Evolutionary conservation across 805 yeast genomes (phyloP).

Genomic region (Spathaspora gorwiae): DNA sequence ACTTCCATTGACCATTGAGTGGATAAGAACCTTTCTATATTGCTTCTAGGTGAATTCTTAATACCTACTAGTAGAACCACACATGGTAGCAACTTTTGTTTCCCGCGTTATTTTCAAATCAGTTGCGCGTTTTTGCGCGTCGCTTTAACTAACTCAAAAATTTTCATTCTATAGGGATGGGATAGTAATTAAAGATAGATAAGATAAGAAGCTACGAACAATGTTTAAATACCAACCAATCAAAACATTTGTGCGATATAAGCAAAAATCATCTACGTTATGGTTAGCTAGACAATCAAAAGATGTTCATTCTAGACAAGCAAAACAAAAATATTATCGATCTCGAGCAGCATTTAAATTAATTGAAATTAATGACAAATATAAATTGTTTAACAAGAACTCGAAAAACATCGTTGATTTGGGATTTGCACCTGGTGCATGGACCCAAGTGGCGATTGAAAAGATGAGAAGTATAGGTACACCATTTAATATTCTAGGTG

Average conservation of each 20-base stretch:
- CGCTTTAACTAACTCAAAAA: too few relatives aligned
- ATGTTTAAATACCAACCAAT: background rate
- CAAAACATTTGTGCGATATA: constrained; percentile 1
- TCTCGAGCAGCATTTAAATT: constrained; percentile 93
- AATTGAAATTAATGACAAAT: constrained; percentile 66
- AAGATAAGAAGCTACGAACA: too few relatives aligned
- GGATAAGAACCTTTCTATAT: too few relatives aligned
- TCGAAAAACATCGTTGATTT: constrained; percentile 71
- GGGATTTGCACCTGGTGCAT: constrained; percentile 93
- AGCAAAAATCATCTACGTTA: constrained; percentile 4
- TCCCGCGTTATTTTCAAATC: too few relatives aligned
- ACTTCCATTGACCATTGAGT: too few relatives aligned
- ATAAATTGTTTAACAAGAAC: constrained; percentile 47
- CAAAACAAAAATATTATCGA: constrained; percentile 55
- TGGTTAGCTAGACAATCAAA: constrained; percentile 72
- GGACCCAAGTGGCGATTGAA: constrained; percentile 80
- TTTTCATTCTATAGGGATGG: too few relatives aligned
- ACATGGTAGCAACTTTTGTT: too few relatives aligned
- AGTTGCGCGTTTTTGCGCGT: too few relatives aligned
- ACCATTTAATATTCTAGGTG: constrained; percentile 55
- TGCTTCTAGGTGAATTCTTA: too few relatives aligned
- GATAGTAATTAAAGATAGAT: too few relatives aligned
- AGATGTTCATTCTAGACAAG: constrained; percentile 65
- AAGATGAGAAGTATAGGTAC: constrained; percentile 29
- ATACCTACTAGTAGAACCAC: too few relatives aligned